phyloP scores from a whole-genome alignment of 2,329 filamentous ascomycete genomes.

The Teratosphaeria gauchensis region DNA sequence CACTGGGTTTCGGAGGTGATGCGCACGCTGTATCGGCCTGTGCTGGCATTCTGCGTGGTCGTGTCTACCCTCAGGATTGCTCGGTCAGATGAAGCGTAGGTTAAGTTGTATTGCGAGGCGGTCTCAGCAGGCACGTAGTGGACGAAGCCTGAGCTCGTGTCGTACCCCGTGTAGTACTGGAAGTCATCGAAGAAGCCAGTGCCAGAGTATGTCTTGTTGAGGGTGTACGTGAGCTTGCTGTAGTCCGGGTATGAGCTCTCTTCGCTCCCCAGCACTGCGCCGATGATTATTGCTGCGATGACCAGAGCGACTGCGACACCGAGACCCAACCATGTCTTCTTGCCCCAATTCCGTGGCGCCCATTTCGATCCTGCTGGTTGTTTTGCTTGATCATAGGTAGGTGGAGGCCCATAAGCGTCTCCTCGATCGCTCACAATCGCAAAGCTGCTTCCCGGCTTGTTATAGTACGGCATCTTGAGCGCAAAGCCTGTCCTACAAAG shows the following conservation, averaged over 20 bases:
- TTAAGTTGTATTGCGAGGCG: conserved; percentile 20
- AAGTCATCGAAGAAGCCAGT: conserved; percentile 42
- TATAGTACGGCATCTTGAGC: background rate
- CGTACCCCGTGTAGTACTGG: conserved; percentile 37
- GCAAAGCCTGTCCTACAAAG: background rate
- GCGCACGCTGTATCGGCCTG: conserved; percentile 26
- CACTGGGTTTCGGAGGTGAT: conserved; percentile 28
- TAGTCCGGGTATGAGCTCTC: conserved; percentile 20
- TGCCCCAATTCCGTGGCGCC: conserved; percentile 18
- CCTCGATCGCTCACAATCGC: background rate
- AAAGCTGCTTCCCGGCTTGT: conserved; percentile 2
- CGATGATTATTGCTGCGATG: conserved; percentile 18
- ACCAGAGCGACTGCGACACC: conserved; percentile 9
- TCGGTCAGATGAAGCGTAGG: conserved; percentile 18
- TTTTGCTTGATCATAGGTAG: conserved; percentile 1
- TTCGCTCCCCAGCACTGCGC: conserved; percentile 17
- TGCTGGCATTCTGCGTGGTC: conserved; percentile 15
- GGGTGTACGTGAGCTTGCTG: conserved; percentile 16
- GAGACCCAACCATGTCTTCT: conserved; percentile 10
- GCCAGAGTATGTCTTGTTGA: conserved; percentile 29
- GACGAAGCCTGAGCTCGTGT: conserved; percentile 44
- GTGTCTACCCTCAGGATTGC: conserved; percentile 21
- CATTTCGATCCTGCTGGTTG: conserved; percentile 12
- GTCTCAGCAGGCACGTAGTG: conserved; percentile 29
- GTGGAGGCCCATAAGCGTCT: conserved; percentile 1